Evolutionary conservation across 108 stramenopile genomes (phyloP), one percentile per base, ranked within the genome.

Genomic region (Epithemia pelagica): DNA sequence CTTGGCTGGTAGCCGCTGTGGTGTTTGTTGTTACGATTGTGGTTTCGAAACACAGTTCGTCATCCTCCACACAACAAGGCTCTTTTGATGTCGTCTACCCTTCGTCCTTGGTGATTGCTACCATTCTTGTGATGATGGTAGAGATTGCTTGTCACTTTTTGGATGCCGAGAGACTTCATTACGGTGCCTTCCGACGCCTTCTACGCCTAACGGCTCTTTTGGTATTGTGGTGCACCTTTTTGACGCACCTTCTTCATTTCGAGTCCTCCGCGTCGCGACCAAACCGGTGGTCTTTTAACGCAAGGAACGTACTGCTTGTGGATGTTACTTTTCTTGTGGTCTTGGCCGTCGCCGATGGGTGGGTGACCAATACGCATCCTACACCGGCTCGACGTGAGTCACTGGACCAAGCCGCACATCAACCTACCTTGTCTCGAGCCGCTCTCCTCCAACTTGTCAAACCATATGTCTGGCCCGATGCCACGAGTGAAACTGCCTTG

Each of bases 391-490:
- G 56, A 8, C 56, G 56, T 23, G 18, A 58, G 21, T 58, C 56
- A 8, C 21, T 58, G 25, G 21, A 7, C 7, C 18, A 27, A 27
- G 56, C 56, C 15, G 26, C 22, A 7, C 7, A 58, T 27, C 7
- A 58, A 58, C 25, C 56, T 18, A 23, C 8, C 7, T 21, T 58
- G 22, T 26, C 25, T n/a, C 66, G 78, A 37, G 56, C 66, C 20
- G 85, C 82, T n/a, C 73, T 93, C 23, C 22, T 89, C 23, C 79
- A 70, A 3, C 69, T 89, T 54, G 76, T 93, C 28, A 86, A 92
- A 65, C 97, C 97, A 0, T 98, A 98, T 76, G 94, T 96, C 76
- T 98, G 97, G 97, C 97, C 97, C 22, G 80, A 91, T 60, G 78
- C 85, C n/a, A 77, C 85, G 1, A 57, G 3, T 21, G 46, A 61